Conservation (phyloP, 2,329 filamentous ascomycete species). For the Elsinoe batatas region DNA sequence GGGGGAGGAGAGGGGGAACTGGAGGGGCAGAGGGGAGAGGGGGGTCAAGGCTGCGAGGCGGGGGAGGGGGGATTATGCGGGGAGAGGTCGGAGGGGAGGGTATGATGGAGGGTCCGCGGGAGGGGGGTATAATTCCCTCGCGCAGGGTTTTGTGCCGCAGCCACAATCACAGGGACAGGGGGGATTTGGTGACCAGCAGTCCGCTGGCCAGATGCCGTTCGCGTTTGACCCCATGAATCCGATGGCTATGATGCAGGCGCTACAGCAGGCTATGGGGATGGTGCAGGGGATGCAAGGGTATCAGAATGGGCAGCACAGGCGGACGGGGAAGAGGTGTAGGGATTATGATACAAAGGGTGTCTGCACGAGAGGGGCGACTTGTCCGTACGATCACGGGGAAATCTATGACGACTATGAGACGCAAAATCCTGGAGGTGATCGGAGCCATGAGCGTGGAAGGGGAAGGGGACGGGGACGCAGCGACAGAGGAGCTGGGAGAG, state of each 20-base stretch:
- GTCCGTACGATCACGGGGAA: constrained; percentile 59
- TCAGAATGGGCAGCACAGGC: constrained; percentile 15
- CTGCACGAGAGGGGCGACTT: constrained; percentile 57
- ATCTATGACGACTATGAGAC: constrained; percentile 52
- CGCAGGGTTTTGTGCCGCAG: constrained; percentile 5
- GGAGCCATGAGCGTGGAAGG: constrained; percentile 33
- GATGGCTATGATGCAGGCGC: constrained; percentile 51
- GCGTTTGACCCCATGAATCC: constrained; percentile 51
- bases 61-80: constrained; percentile 5
- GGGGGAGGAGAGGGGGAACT: not conserved
- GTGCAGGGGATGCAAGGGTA: constrained; percentile 34
- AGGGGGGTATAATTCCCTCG: not conserved
- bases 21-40: not conserved
- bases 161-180: not conserved
- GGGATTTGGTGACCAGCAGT: constrained; percentile 13
- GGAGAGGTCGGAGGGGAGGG: not conserved
- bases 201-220: constrained; percentile 32
- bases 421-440: constrained; percentile 26
- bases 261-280: constrained; percentile 48
- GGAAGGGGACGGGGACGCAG: constrained; percentile 25
- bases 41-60: constrained; percentile 1
- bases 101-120: not conserved
- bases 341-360: constrained; percentile 66
- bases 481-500: constrained; percentile 25
- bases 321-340: constrained; percentile 45